Base-by-base conservation (phyloP, 2,329 filamentous ascomycete species). In the Cryphonectria carpinicola region DNA sequence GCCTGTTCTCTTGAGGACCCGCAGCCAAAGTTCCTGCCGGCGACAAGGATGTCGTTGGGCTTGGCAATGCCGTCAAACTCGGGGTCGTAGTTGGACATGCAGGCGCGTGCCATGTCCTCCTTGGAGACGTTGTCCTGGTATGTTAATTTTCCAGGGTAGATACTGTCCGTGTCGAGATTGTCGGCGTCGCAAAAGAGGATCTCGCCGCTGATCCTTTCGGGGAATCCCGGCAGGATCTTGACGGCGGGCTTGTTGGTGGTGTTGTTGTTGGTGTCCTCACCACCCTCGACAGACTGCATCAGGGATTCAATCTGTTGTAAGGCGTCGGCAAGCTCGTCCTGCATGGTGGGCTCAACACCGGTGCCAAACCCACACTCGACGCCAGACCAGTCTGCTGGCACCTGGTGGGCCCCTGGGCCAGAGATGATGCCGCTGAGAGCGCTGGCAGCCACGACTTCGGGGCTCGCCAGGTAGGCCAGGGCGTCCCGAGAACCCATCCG, bases 81-180 rank as follows among this genome's bases (percentile, higher is more conserved):
- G 0, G 87, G 82, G 78, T 98, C 95, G 82, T 97, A 98, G 85
- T 98, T 98, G 79, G 92, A 88, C 94, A 98, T 98, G 81, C 93
- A 95, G 0, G 95, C 94, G 74, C 92, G 84, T 0, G 94, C 93
- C 95, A 98, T 98, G 70, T 89, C 89, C 72, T 66, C 72, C 25
- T 52, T 49, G 0, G 92, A 83, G 0, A 98, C 86, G 76, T 93
- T 87, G 78, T 98, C 95, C 78, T 97, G 93, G 81, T 98, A 98
- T 0, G 95, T 98, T 80, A 93, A 92, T 80, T 92, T 92, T 13
- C 93, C 94, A 0, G 94, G 92, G 80, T 98, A 98, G 79, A 98
- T 97, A 68, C 88, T 91, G 77, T 98, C 95, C 0, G 95, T 98
- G 81, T 96, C 93, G 79, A 98, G 89, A 81, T 97, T 97, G 74